A percentile compares a stretch with the other conserved stretches of the same genome.
Evolutionary conservation across 2,329 filamentous ascomycete genomes (phyloP).

Genomic region (Nemania sp.): DNA sequence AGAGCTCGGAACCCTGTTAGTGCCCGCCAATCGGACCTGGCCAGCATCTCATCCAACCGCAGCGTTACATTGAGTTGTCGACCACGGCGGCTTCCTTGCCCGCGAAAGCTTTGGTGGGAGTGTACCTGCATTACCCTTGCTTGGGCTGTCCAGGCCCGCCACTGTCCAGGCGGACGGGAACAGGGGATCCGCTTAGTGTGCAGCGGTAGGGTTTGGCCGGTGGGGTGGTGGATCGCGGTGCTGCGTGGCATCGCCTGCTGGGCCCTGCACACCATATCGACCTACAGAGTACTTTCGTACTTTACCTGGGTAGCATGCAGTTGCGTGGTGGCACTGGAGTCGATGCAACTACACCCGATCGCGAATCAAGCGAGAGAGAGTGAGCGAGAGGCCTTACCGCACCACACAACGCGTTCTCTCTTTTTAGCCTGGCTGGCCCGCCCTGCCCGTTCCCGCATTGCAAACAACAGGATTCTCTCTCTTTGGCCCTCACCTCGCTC

Average conservation of each 20-base stretch:
- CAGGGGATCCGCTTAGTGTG: constrained; percentile 23
- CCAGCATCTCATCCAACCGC: constrained; percentile 11
- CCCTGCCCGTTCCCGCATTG: constrained; percentile 18
- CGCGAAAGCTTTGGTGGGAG: neutral
- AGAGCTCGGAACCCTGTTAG: neutral
- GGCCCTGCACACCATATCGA: neutral
- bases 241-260: constrained; percentile 10
- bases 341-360: constrained; percentile 23
- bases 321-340: neutral
- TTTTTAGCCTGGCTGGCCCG: constrained; percentile 28
- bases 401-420: constrained; percentile 22
- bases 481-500: neutral
- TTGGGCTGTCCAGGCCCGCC: constrained; percentile 8
- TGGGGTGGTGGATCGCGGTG: constrained; percentile 13
- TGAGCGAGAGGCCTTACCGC: constrained; percentile 9
- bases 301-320: too few species aligned
- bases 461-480: constrained; percentile 20
- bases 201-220: constrained; percentile 13
- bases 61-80: constrained; percentile 8
- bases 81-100: constrained; percentile 8
- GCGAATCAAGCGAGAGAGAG: constrained; percentile 19
- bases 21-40: neutral
- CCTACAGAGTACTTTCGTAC: constrained; percentile 7
- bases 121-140: constrained; percentile 25
- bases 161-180: constrained; percentile 27